Base-by-base conservation (phyloP, 176 grass and related monocot genomes). In the Olyra latifolia region DNA sequence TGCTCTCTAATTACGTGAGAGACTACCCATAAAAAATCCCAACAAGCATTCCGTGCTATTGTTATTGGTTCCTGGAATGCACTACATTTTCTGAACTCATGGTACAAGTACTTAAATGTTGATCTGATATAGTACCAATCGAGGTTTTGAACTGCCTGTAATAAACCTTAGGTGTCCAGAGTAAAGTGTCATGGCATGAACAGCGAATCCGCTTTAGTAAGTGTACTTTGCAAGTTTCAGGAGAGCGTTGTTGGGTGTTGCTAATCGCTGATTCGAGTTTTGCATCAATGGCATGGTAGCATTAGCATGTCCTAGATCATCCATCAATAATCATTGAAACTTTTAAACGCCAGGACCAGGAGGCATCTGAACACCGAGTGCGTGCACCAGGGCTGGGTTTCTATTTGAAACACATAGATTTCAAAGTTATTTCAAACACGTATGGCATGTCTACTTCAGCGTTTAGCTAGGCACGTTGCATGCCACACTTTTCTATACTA, bases 1-100 rank as follows among this genome's bases (percentile, higher is more conserved):
- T 29, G 88, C 88, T 32, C 84, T 99, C 45, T 94, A 93, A 46
- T 44, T 17, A 57, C 54, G 20, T 86, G 9, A 8, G 9, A 8
- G 7, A 25, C 4, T 76, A 4, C n/a, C 3, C 71, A 50, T 75
- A 13, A 16, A 48, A 48, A 69, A 12, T 46, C 62, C 62, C 28
- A 81, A 50, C 74, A 94, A 89, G 74, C 77, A 78, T 84, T 72
- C 73, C 5, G 11, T 70, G 72, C 10, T 76, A 6, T 82, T 50
- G 32, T 81, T 76, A 66, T 30, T 63, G 58, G 42, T 44, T 62
- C 23, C 43, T 55, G 62, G 71, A 45, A 60, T 27, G 13, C 49
- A 50, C 15, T 24, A 5, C 32, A 4, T 27, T 5, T 38, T 43
- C 49, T 19, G 76, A 35, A 86, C 62, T 55, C 1, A 27, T 61